Evolutionary conservation across 768 basidiomycete species (phyloP).

Genomic region (Boletellus ananas): DNA sequence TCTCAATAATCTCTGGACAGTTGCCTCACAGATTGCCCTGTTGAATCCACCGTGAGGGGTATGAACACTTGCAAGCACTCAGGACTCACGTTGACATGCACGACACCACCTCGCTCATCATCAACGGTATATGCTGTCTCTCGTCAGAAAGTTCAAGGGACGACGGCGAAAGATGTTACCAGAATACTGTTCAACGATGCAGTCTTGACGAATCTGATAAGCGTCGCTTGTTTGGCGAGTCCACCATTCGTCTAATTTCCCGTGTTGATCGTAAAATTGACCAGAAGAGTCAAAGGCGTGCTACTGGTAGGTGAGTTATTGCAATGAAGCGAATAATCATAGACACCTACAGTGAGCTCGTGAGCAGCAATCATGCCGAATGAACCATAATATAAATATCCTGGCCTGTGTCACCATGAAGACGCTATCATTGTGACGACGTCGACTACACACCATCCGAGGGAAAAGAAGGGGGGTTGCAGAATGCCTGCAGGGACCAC

Average conservation of each 20-base stretch:
- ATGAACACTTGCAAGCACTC: neutral
- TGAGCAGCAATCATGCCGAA: slow-evolving; percentile 93
- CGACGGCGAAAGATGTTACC: slow-evolving; percentile 40
- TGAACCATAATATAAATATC: slow-evolving; percentile 85
- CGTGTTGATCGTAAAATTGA: slow-evolving; percentile 84
- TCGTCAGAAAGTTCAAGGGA: neutral
- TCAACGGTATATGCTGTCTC: slow-evolving; percentile 70
- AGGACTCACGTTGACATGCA: slow-evolving; percentile 75
- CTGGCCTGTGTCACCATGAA: slow-evolving; percentile 56
- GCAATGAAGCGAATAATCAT: neutral
- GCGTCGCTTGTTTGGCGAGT: slow-evolving; percentile 79
- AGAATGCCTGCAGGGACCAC: slow-evolving; percentile 97
- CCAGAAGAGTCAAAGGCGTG: slow-evolving; percentile 92
- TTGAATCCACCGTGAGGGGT: neutral
- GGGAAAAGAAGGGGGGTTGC: slow-evolving; percentile 86
- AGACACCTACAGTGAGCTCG: slow-evolving; percentile 70
- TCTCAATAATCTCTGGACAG: neutral
- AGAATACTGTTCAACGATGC: slow-evolving; percentile 91
- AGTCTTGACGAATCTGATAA: slow-evolving; percentile 79
- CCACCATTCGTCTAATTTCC: slow-evolving; percentile 92
- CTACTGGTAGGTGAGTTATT: slow-evolving; percentile 33
- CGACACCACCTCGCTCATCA: slow-evolving; percentile 78
- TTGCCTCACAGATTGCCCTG: slow-evolving; percentile 73
- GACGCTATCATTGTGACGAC: neutral
- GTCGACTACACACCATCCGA: slow-evolving; percentile 54